Base-by-base conservation (phyloP, 2,329 filamentous ascomycete genomes). In the Myriangium duriaei region DNA sequence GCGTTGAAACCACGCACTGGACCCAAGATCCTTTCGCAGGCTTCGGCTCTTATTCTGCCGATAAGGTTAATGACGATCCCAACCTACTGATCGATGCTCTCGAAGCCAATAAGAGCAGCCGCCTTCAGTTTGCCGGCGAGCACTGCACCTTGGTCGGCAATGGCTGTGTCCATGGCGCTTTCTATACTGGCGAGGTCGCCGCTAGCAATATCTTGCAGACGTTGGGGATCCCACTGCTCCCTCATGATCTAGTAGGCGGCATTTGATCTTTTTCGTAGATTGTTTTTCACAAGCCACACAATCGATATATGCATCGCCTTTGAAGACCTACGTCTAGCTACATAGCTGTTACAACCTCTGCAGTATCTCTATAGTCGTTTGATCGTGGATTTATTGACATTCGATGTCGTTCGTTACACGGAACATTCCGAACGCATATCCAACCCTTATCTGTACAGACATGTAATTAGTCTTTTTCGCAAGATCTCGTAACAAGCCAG, bases 161-260 rank as follows among this genome's bases (percentile, higher is more conserved):
- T 46, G 61, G 61, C 19, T 64, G 61, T 47, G 61, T 64, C 15
- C 60, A 64, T 46, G 61, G 61, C 14, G 61, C 61, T n/a, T 64
- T 62, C 42, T 58, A 58, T 36, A 61, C 60, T 11, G 61, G 61
- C 21, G 61, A 64, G 48, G 56, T 52, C 13, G 58, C 61, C 11
- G 61, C 61, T 17, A 53, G 50, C 40, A 63, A 63, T 45, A 43
- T 64, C 33, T 44, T 64, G 42, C 43, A 49, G 19, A 53, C 44
- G 3, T 55, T 64, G 43, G 57, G 52, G 7, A 49, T 61, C 37
- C 44, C 48, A 19, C 21, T 26, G 7, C 7, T 7, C n/a, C 7
- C 7, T 26, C 53, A 56, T 44, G 58, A 61, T 47, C 7, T 26
- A 26, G 21, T 26, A 7, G n/a, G 21, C n/a, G 21, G 21, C 21